Evolutionary conservation across 1,284 basidiomycete genomes (phyloP).

Genomic region (Ustilago trichophora): DNA sequence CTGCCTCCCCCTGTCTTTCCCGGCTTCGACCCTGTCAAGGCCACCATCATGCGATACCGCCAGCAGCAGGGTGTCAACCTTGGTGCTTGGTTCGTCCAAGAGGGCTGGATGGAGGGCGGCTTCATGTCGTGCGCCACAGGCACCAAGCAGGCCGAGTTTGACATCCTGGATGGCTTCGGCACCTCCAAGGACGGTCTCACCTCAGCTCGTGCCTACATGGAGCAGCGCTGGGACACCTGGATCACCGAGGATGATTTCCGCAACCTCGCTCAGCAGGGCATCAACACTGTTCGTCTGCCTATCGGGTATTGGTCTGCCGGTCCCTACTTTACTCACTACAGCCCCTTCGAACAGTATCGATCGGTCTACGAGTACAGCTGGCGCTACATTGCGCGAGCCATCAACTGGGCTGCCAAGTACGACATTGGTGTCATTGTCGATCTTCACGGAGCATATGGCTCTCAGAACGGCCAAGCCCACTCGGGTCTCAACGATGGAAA

Average conservation of each 20-base stretch:
- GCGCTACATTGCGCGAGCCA: conserved; percentile 72
- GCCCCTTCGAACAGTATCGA: conserved; percentile 73
- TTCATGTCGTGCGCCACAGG: conserved; percentile 75
- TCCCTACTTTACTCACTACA: conserved; percentile 68
- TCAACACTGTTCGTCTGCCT: conserved; percentile 67
- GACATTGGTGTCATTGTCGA: conserved; percentile 80
- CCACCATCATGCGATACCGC: conserved; percentile 62
- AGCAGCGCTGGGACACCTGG: conserved; percentile 82
- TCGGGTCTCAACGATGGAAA: conserved; percentile 77
- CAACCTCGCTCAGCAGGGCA: conserved; percentile 60
- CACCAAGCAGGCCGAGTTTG: conserved; percentile 70
- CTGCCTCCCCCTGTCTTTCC: conserved; percentile 54
- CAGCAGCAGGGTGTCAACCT: conserved; percentile 60
- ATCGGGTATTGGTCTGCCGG: conserved; percentile 68
- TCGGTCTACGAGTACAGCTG: conserved; percentile 76
- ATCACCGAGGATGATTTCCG: conserved; percentile 71
- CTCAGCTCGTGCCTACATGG: conserved; percentile 71
- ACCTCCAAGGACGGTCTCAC: conserved; percentile 70
- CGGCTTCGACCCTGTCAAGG: conserved; percentile 56
- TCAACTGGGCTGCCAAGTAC: conserved; percentile 75
- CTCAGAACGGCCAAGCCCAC: conserved; percentile 74
- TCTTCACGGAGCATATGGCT: conserved; percentile 77
- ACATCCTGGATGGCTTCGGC: conserved; percentile 69
- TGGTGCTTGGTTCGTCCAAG: conserved; percentile 73
- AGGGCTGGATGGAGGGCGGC: conserved; percentile 80